phyloP scores from a whole-genome alignment of 805 yeast genomes.

The Isabelozyma heimii region DNA sequence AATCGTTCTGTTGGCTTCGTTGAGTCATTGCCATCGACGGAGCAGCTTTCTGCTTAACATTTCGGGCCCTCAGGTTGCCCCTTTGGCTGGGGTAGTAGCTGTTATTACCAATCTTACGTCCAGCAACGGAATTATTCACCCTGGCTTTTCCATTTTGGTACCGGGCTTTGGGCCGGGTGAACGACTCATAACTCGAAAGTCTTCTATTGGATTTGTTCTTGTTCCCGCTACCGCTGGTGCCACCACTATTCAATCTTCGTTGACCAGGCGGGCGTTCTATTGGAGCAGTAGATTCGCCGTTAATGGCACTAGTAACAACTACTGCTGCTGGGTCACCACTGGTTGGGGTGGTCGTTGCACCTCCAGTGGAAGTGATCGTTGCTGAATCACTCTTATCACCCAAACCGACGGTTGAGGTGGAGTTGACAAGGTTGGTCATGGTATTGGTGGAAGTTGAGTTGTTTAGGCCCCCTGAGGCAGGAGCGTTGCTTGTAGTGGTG shows the following conservation, averaged over 20 bases:
- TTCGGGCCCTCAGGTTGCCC: not conserved
- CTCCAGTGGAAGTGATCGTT: not conserved
- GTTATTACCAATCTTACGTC: conserved; percentile 3
- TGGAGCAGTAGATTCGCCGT: not conserved
- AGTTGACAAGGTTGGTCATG: not conserved
- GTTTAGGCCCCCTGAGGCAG: too few relatives aligned
- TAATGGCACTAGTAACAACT: not conserved
- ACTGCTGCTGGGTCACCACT: not conserved
- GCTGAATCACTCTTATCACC: not conserved
- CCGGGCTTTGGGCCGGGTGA: conserved; percentile 37
- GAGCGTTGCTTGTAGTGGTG: not conserved
- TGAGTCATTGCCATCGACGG: not conserved
- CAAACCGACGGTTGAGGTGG: not conserved
- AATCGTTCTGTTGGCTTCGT: conserved; percentile 3
- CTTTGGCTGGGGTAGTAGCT: conserved; percentile 10
- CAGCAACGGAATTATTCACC: not conserved
- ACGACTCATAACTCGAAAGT: conserved; percentile 41
- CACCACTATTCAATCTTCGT: not conserved
- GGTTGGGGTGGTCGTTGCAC: not conserved
- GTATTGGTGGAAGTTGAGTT: not conserved
- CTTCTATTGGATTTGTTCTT: conserved; percentile 15
- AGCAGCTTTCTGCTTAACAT: not conserved
- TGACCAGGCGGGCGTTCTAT: not conserved
- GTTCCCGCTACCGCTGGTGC: not conserved
- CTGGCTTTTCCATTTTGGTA: conserved; percentile 1